Evolutionary conservation across 352 stramenopile species (phyloP).

Genomic region (Phytophthora ramorum): DNA sequence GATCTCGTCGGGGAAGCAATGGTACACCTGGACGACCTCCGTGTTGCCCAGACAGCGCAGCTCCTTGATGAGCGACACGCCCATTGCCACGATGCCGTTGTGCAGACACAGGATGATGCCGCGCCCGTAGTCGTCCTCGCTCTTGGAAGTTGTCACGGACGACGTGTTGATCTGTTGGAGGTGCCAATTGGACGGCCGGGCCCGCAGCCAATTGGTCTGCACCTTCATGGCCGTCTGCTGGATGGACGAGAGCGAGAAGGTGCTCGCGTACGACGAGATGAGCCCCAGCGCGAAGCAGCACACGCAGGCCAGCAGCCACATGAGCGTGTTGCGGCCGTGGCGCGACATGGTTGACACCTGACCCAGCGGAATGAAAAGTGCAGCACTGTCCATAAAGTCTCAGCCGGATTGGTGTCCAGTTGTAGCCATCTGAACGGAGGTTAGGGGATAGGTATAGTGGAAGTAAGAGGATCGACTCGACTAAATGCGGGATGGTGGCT

Average conservation of each 20-base stretch:
- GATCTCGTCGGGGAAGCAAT: slow-evolving; percentile 48
- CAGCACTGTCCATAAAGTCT: slow-evolving; percentile 1
- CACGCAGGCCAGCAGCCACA: slow-evolving; percentile 46
- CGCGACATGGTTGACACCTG: slow-evolving; percentile 4
- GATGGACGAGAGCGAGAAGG: slow-evolving; percentile 24
- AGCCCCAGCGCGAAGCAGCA: slow-evolving; percentile 50
- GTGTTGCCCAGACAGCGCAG: slow-evolving; percentile 32
- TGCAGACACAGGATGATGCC: slow-evolving; percentile 54
- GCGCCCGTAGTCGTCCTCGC: slow-evolving; percentile 11
- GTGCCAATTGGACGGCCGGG: slow-evolving; percentile 15
- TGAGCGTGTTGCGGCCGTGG: slow-evolving; percentile 25
- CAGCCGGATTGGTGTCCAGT: slow-evolving; percentile 2
- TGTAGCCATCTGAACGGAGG: slow-evolving; percentile 10
- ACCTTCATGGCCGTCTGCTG: slow-evolving; percentile 7
- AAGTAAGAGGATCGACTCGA: slow-evolving; percentile 7
- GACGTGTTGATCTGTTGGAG: slow-evolving; percentile 7
- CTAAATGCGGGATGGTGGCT: slow-evolving; percentile 15
- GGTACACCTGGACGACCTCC: slow-evolving; percentile 32
- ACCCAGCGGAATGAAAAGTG: slow-evolving; percentile 19
- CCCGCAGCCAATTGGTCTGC: slow-evolving; percentile 16
- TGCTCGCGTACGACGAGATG: slow-evolving; percentile 40
- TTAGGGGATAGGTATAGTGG: slow-evolving; percentile 14
- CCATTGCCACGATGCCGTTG: slow-evolving; percentile 55
- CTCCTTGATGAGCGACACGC: slow-evolving; percentile 65
- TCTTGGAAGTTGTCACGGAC: not conserved